A percentile compares a stretch with the other conserved stretches of the same genome.
Evolutionary conservation across 768 basidiomycete genomes (phyloP).

Genomic region (Scleroderma bovista): DNA sequence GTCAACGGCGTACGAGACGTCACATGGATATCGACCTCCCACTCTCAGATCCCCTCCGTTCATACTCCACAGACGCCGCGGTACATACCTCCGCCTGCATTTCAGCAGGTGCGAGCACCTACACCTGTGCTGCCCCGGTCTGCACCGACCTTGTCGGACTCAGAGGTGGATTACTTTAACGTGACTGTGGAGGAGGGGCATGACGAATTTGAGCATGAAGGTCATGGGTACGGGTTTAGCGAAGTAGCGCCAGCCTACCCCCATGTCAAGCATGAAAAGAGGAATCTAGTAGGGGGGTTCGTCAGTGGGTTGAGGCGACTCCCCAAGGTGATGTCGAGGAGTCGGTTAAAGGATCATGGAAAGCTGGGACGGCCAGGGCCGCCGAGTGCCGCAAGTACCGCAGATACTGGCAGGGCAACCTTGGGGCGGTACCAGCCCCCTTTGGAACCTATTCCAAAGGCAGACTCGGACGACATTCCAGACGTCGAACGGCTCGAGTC

Average conservation of each 20-base stretch:
- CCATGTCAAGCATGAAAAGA: slow-evolving; percentile 28
- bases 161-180: slow-evolving; percentile 29
- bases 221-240: slow-evolving; percentile 19
- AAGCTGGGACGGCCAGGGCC: slow-evolving; percentile 14
- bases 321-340: slow-evolving; percentile 30
- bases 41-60: slow-evolving; percentile 21
- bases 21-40: slow-evolving; percentile 27
- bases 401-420: slow-evolving; percentile 8
- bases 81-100: slow-evolving; percentile 14
- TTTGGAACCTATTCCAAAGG: slow-evolving; percentile 11
- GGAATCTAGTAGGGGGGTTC: slow-evolving; percentile 26
- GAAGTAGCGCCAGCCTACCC: slow-evolving; percentile 16
- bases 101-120: slow-evolving; percentile 19
- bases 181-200: slow-evolving; percentile 27
- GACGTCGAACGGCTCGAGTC: slow-evolving; percentile 24
- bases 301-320: slow-evolving; percentile 26
- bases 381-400: not conserved
- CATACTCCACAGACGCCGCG: slow-evolving; percentile 26
- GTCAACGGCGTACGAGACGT: slow-evolving; percentile 26
- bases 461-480: slow-evolving; percentile 26
- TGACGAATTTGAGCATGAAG: slow-evolving; percentile 14
- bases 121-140: slow-evolving; percentile 26
- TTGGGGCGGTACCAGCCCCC: slow-evolving; percentile 19
- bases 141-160: slow-evolving; percentile 22
- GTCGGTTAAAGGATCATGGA: slow-evolving; percentile 20